Base-by-base conservation (phyloP, 2,329 filamentous ascomycete genomes). In the Colletotrichum brevisporum region DNA sequence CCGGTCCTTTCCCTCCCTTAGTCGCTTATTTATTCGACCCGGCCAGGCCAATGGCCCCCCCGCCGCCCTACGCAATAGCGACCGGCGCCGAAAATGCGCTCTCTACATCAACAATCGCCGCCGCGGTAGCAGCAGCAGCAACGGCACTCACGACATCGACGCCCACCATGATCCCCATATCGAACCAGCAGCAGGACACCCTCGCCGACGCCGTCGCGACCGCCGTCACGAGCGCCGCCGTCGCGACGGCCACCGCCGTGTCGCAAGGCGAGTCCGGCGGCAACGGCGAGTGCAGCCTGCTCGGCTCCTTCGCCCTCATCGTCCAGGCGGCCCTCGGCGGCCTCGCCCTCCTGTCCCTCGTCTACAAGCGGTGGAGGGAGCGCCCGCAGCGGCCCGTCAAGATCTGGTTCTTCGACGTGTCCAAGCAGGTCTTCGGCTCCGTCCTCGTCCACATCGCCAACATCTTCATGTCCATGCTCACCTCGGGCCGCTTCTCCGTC, bases 381-480 rank as follows among this genome's bases (percentile, higher is more conserved):
- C 88, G 93, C 66, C 95, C 96, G 1, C 95, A 98, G 79, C 89
- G 96, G 63, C 95, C 95, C 1, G 78, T 98, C 76, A 97, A 97
- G 86, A 94, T 99, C 73, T 99, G 96, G 95, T 95, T 93, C 80
- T 99, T 98, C 79, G 96, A 99, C 78, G 96, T 91, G 26, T 97
- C 94, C 39, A 99, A 99, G 84, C 96, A 99, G 84, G 94, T 99
- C 62, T 93, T 98, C 76, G 96, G 96, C 24, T 97, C 94, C 36
- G 91, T 94, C 53, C 86, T 99, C 79, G 90, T 98, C 41, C 96
- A 99, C 82, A 86, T 95, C 52, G 93, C 95, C 74, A 99, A 99
- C 78, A 87, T 99, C 61, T 90, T 97, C 80, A 97, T 99, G 92
- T 97, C 94, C 54, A 94, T 98, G 93, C 87, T 99, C 74, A 97